Base-by-base conservation (phyloP, 1,139 yeast genomes). In the Nakaseomyces nivariensis region DNA sequence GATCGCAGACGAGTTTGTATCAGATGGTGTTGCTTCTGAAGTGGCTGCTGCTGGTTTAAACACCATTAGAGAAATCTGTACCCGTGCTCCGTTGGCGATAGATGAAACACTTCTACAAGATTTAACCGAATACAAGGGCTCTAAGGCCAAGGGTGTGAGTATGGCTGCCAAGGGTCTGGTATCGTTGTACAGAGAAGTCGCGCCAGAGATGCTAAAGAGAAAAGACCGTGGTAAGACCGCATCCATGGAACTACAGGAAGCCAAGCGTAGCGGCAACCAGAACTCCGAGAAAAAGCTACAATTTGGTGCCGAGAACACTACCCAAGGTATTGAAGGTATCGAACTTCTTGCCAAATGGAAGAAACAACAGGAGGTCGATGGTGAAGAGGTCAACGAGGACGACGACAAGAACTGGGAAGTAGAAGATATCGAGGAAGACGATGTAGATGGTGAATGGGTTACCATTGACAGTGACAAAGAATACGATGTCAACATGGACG, bases 41-140 rank as follows among this genome's bases (percentile, higher is more conserved):
- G 98, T 90, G 50, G 97, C 97, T 10, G 89, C 97, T 47, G 97
- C 97, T 3, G 99, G 99, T 61, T 75, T 92, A 56, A 92, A 92
- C 67, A 87, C 97, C 5, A 90, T 92, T 54, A 76, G 97, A 58
- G 98, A 92, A 69, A 87, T 92, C 53, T 76, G 92, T 55, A 71
- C 96, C 1, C 82, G 98, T 72, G 94, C 95, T 8, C 97, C 98
- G 17, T 74, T 92, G 55, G 95, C 97, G 37, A 88, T 92, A 58
- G 97, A 89, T 51, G 81, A 84, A 49, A 79, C 90, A 1, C 71
- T 92, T 52, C 73, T 92, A 56, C 97, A 89, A 59, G 98, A 92
- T 70, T 76, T 92, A 66, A 77, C 85, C 9, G 96, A 82, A 56
- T 92, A 92, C 69, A 87, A 85, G 67, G 95, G 95, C 3, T 89